phyloP scores from a whole-genome alignment of 305 asterid species.

The Fraxinus velutina region DNA sequence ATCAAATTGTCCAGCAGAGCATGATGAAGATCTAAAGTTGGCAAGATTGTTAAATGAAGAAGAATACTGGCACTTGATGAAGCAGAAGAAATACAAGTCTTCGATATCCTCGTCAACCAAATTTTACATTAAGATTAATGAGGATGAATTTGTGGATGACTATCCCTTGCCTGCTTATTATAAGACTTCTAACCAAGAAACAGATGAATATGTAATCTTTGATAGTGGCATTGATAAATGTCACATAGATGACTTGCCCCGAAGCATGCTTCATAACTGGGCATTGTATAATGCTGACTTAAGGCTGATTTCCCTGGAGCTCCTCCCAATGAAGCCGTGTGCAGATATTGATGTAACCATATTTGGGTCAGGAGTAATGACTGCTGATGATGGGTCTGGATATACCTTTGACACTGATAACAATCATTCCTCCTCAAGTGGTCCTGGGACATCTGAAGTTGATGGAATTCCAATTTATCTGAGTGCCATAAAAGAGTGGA shows the following conservation, averaged over 20 bases:
- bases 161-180: slow-evolving; percentile 93
- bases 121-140: slow-evolving; percentile 76
- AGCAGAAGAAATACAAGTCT: slow-evolving; percentile 57
- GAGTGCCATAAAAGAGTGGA: slow-evolving; percentile 93
- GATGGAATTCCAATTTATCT: slow-evolving; percentile 79
- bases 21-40: slow-evolving; percentile 65
- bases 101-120: slow-evolving; percentile 51
- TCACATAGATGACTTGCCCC: slow-evolving; percentile 59
- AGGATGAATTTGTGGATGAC: slow-evolving; percentile 93
- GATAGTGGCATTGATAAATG: slow-evolving; percentile 56
- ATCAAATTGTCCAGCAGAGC: slow-evolving; percentile 40
- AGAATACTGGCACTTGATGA: slow-evolving; percentile 75
- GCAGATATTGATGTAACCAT: slow-evolving; percentile 81
- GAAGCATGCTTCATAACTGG: slow-evolving; percentile 88
- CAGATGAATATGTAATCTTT: slow-evolving; percentile 80
- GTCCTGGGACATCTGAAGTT: slow-evolving; percentile 43
- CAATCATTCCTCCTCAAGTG: slow-evolving; percentile 47
- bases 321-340: slow-evolving; percentile 87
- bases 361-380: slow-evolving; percentile 88
- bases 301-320: slow-evolving; percentile 78
- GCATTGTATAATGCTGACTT: slow-evolving; percentile 88
- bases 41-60: slow-evolving; percentile 80
- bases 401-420: slow-evolving; percentile 64
- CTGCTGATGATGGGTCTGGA: slow-evolving; percentile 87
- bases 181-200: slow-evolving; percentile 63